Conservation (phyloP, 2,329 filamentous ascomycete genomes). For the Mycosphaerelloides madeirae region DNA sequence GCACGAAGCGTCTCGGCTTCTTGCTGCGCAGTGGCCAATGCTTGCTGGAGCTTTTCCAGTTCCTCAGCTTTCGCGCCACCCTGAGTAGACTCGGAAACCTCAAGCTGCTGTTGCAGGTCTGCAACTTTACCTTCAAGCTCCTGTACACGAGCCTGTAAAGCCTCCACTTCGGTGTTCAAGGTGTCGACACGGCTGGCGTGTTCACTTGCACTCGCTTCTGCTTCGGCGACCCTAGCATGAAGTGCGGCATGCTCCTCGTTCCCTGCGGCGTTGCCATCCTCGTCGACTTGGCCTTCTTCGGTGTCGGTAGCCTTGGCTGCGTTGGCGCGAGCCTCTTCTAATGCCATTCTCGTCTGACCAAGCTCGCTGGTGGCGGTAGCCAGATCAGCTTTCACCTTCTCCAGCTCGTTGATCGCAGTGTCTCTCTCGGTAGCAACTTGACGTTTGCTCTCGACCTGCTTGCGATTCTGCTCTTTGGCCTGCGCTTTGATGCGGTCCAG, state of each 20-base stretch:
- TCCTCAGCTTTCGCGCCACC: slow-evolving; percentile 19
- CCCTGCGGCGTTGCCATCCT: slow-evolving; percentile 25
- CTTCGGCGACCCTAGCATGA: slow-evolving; percentile 35
- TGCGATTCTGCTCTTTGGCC: slow-evolving; percentile 50
- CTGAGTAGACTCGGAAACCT: slow-evolving; percentile 23
- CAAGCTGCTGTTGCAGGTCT: slow-evolving; percentile 37
- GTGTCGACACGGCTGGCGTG: slow-evolving; percentile 35
- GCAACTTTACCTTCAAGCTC: slow-evolving; percentile 59
- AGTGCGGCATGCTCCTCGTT: slow-evolving; percentile 33
- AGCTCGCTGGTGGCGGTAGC: slow-evolving; percentile 47
- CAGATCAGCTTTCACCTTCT: slow-evolving; percentile 20
- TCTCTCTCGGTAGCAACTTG: slow-evolving; percentile 61
- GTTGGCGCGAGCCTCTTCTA: slow-evolving; percentile 56
- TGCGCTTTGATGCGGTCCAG: slow-evolving; percentile 38
- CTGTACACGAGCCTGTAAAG: slow-evolving; percentile 57
- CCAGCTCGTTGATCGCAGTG: slow-evolving; percentile 27
- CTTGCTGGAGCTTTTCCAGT: slow-evolving; percentile 36
- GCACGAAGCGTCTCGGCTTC: slow-evolving; percentile 44
- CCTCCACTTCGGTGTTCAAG: slow-evolving; percentile 40
- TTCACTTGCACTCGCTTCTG: slow-evolving; percentile 38
- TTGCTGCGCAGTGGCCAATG: slow-evolving; percentile 42
- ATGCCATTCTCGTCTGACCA: slow-evolving; percentile 56
- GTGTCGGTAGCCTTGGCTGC: slow-evolving; percentile 24
- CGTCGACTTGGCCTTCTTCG: slow-evolving; percentile 48
- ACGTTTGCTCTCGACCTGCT: slow-evolving; percentile 61